Conservation (phyloP, 306 rosid genomes). For the Betula pendula region DNA sequence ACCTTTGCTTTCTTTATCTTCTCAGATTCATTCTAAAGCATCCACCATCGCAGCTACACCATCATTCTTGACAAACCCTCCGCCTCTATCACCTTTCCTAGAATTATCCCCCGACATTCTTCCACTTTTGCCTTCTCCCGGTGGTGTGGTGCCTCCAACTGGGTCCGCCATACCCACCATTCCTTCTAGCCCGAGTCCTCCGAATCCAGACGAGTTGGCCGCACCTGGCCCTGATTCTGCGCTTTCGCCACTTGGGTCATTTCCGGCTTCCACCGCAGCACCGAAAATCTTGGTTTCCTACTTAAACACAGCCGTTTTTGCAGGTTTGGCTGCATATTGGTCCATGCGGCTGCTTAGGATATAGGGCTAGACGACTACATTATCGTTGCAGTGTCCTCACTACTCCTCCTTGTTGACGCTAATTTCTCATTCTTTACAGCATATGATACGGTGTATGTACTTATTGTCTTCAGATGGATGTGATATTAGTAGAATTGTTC, state of each 20-base stretch:
- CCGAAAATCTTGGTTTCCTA: conserved; percentile 32
- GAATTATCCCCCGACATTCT: conserved; percentile 74
- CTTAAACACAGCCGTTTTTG: conserved; percentile 34
- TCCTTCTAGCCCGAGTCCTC: conserved; percentile 89
- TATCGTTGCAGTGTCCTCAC: conserved; percentile 9
- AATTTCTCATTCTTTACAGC: conserved; percentile 39
- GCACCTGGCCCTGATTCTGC: conserved; percentile 62
- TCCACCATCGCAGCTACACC: conserved; percentile 50
- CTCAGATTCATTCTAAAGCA: conserved; percentile 35
- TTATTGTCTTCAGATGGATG: not conserved
- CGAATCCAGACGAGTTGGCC: conserved; percentile 62
- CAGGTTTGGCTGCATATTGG: conserved; percentile 41
- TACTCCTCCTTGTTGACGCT: conserved; percentile 27
- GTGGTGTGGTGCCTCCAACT: conserved; percentile 57
- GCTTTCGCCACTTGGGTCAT: conserved; percentile 54
- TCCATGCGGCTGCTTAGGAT: conserved; percentile 37
- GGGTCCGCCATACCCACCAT: conserved; percentile 67
- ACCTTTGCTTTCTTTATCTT: conserved; percentile 39
- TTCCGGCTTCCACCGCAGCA: conserved; percentile 48
- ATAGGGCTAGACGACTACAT: conserved; percentile 34
- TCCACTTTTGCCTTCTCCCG: conserved; percentile 85
- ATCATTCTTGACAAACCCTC: conserved; percentile 34
- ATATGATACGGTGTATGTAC: conserved; percentile 27
- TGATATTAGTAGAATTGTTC: too few species aligned
- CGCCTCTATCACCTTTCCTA: conserved; percentile 45